Conservation (phyloP, 2,329 filamentous ascomycete species). For the Cercospora brassicicola region DNA sequence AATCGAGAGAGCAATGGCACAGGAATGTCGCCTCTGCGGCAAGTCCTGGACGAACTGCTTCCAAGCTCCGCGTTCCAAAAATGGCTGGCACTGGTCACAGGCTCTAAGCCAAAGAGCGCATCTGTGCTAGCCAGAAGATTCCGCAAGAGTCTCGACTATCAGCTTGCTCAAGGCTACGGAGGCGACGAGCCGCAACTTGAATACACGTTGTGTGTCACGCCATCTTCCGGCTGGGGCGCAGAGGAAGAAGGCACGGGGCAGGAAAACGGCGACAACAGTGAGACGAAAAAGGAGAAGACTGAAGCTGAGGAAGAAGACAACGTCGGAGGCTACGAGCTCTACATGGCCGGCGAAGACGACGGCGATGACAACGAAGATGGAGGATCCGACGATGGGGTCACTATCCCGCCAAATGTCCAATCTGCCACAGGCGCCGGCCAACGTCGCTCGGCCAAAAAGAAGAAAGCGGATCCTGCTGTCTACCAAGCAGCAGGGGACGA, state of each 20-base stretch:
- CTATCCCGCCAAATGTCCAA: slow-evolving; percentile 38
- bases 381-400: slow-evolving; percentile 42
- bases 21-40: slow-evolving; percentile 61
- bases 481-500: slow-evolving; percentile 69
- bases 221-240: slow-evolving; percentile 79
- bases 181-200: slow-evolving; percentile 74
- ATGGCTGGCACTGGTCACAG: slow-evolving; percentile 83
- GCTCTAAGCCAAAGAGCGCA: slow-evolving; percentile 68
- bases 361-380: slow-evolving; percentile 61
- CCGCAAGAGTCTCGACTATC: slow-evolving; percentile 84
- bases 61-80: slow-evolving; percentile 83
- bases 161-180: slow-evolving; percentile 81
- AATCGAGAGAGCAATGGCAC: too few species aligned
- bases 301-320: slow-evolving; percentile 57
- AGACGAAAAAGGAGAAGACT: slow-evolving; percentile 33
- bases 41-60: slow-evolving; percentile 77
- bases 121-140: slow-evolving; percentile 85
- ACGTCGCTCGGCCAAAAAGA: slow-evolving; percentile 41
- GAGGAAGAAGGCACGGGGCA: slow-evolving; percentile 57
- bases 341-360: slow-evolving; percentile 78
- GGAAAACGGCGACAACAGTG: slow-evolving; percentile 41
- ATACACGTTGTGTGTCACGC: slow-evolving; percentile 82
- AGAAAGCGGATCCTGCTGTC: slow-evolving; percentile 71
- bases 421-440: slow-evolving; percentile 51
- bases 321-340: slow-evolving; percentile 79